Evolutionary conservation across 2,329 filamentous ascomycete species (phyloP).

Genomic region (Paecilomyces niveus): DNA sequence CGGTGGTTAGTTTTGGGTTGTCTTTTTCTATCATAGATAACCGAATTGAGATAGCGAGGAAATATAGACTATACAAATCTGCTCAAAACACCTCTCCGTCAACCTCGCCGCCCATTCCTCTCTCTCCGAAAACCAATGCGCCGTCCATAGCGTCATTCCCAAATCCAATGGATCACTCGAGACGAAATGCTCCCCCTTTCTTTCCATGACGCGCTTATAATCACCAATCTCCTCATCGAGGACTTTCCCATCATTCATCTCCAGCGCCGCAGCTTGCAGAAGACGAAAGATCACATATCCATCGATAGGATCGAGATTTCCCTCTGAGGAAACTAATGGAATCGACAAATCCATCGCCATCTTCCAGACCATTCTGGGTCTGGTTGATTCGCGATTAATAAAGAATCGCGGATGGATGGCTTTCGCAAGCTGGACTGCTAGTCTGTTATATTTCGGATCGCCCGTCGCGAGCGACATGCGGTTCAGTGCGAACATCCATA

Average conservation of each 20-base stretch:
- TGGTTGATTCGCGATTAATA: constrained; percentile 21
- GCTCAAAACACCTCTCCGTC: constrained; percentile 26
- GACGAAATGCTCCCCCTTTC: constrained; percentile 37
- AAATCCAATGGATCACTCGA: constrained; percentile 49
- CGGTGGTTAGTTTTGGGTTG: neutral
- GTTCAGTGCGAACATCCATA: constrained; percentile 59
- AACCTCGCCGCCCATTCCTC: constrained; percentile 45
- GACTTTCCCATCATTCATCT: constrained; percentile 21
- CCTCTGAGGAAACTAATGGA: constrained; percentile 45
- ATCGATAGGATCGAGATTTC: constrained; percentile 51
- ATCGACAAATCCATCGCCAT: constrained; percentile 43
- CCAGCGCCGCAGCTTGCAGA: constrained; percentile 37
- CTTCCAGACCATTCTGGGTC: constrained; percentile 50
- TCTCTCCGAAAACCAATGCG: constrained; percentile 41
- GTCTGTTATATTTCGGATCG: constrained; percentile 42
- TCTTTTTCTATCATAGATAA: neutral
- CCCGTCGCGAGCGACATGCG: constrained; percentile 43
- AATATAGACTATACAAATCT: constrained; percentile 24
- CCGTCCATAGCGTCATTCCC: constrained; percentile 54
- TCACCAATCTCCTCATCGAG: constrained; percentile 47
- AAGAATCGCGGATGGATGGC: constrained; percentile 50
- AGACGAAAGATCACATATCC: constrained; percentile 47
- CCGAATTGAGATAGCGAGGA: neutral
- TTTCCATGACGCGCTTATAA: constrained; percentile 43
- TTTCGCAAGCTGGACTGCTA: constrained; percentile 46